These are phyloP conservation scores for Trametes versicolor DNA, from an alignment of 1,284 basidiomycete species.

Conservation along the genomic window DNA sequence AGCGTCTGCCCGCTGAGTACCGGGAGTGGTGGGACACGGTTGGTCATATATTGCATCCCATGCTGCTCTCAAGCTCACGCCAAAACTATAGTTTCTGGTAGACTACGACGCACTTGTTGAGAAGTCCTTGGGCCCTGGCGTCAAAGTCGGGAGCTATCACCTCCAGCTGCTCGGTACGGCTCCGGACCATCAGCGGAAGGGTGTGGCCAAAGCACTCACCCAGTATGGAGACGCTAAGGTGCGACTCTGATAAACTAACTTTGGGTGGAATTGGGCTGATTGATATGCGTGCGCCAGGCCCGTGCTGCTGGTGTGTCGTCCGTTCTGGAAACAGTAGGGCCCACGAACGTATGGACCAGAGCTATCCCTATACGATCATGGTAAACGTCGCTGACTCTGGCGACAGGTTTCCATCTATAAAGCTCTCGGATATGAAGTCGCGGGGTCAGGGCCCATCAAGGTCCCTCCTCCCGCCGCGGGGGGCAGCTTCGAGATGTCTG, in stretches of 20 bases:
- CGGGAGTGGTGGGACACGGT: constrained; percentile 32
- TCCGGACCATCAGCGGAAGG: constrained; percentile 32
- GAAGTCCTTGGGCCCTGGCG: constrained; percentile 24
- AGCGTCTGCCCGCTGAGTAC: constrained; percentile 11
- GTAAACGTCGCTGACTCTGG: not conserved
- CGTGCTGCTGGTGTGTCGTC: constrained; percentile 15
- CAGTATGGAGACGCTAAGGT: constrained; percentile 32
- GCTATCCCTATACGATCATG: no score
- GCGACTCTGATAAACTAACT: not conserved
- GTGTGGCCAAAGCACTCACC: constrained; percentile 29
- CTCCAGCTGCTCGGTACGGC: constrained; percentile 35
- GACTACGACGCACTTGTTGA: constrained; percentile 31
- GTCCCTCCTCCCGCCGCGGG: constrained; percentile 5
- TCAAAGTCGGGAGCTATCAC: constrained; percentile 37
- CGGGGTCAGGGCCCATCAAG: constrained; percentile 22
- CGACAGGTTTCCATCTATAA: constrained; percentile 28
- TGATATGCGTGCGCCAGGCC: constrained; percentile 12
- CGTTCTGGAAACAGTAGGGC: constrained; percentile 25
- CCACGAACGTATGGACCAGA: constrained; percentile 15
- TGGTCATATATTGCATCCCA: not conserved
- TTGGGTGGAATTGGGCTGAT: not conserved
- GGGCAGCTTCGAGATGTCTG: constrained; percentile 24
- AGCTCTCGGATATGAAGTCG: constrained; percentile 24
- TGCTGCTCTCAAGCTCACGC: not conserved
- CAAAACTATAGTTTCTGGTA: constrained; percentile 17